Percentiles rank a stretch among this genome's conserved stretches.
Conservation (phyloP, 768 basidiomycete species). For the Boletus tomentosulus region DNA sequence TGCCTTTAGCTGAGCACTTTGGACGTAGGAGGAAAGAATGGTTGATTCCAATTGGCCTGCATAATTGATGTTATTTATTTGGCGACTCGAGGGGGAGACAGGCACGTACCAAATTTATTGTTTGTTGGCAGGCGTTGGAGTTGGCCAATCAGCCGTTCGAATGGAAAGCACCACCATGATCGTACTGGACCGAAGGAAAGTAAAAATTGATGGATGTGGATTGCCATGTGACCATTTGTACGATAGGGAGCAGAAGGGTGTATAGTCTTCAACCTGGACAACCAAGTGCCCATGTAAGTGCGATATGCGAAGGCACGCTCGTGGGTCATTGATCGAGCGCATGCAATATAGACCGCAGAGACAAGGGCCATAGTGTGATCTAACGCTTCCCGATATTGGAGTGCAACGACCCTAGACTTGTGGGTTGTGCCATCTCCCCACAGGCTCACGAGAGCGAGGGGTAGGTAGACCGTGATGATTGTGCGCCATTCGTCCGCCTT, state of each 20-base stretch:
- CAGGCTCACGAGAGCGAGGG: background rate
- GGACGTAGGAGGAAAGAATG: background rate
- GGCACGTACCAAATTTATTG: background rate
- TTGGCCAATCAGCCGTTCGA: background rate
- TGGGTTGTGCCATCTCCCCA: background rate
- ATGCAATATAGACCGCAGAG: background rate
- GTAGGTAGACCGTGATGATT: background rate
- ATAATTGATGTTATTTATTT: background rate
- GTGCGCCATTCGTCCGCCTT: background rate
- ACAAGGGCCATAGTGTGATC: background rate
- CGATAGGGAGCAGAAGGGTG: conserved; percentile 5
- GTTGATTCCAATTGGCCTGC: background rate
- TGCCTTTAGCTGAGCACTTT: background rate
- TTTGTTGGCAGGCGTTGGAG: background rate
- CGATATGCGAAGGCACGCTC: conserved; percentile 8
- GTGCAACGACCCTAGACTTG: background rate
- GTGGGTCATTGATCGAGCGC: background rate
- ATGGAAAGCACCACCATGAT: conserved; percentile 28
- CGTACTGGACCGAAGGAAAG: conserved; percentile 33
- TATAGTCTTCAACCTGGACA: conserved; percentile 14
- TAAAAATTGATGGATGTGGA: conserved; percentile 33
- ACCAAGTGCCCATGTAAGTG: conserved; percentile 12
- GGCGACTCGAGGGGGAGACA: background rate
- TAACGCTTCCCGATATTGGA: background rate
- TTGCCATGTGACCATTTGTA: conserved; percentile 30